Evolutionary conservation across 2,329 filamentous ascomycete species (phyloP).

Genomic region (Claviceps digitariae): DNA sequence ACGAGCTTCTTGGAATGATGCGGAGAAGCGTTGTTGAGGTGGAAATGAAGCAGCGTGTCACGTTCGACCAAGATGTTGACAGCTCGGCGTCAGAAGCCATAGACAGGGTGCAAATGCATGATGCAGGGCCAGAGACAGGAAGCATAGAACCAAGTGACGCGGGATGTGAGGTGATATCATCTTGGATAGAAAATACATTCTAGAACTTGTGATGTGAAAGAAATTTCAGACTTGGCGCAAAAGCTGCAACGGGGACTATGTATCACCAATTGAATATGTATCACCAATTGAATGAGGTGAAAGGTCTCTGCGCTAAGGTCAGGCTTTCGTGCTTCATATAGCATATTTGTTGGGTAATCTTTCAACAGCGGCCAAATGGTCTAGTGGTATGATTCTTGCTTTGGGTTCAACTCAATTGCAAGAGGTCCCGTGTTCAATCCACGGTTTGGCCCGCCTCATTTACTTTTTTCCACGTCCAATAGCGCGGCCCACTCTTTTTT

Average conservation of each 20-base stretch:
- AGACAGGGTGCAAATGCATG: constrained; percentile 24
- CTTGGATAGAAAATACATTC: constrained; percentile 17
- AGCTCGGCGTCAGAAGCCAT: constrained; percentile 20
- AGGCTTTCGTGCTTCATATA: not conserved
- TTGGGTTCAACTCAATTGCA: constrained; percentile 15
- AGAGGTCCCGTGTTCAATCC: constrained; percentile 23
- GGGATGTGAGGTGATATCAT: constrained; percentile 14
- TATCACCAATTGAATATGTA: too few species aligned
- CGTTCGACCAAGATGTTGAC: constrained; percentile 24
- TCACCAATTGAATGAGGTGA: too few species aligned
- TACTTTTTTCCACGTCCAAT: constrained; percentile 6
- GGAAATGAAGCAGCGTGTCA: constrained; percentile 29
- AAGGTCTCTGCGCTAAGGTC: too few species aligned
- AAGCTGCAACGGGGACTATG: too few species aligned
- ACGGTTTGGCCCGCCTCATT: constrained; percentile 12
- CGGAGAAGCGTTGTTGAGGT: constrained; percentile 31
- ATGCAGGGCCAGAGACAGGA: constrained; percentile 20
- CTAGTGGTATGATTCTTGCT: constrained; percentile 23
- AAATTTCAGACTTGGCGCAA: not conserved
- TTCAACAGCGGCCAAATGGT: constrained; percentile 13
- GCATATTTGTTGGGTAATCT: fast-evolving
- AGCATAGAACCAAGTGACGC: constrained; percentile 14
- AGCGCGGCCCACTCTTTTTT: too few species aligned
- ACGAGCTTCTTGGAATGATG: constrained; percentile 34
- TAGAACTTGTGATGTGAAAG: not conserved